A percentile compares a stretch with the other conserved stretches of the same genome.
Conservation (phyloP, 352 stramenopile genomes). For the Phytophthora hibernalis region DNA sequence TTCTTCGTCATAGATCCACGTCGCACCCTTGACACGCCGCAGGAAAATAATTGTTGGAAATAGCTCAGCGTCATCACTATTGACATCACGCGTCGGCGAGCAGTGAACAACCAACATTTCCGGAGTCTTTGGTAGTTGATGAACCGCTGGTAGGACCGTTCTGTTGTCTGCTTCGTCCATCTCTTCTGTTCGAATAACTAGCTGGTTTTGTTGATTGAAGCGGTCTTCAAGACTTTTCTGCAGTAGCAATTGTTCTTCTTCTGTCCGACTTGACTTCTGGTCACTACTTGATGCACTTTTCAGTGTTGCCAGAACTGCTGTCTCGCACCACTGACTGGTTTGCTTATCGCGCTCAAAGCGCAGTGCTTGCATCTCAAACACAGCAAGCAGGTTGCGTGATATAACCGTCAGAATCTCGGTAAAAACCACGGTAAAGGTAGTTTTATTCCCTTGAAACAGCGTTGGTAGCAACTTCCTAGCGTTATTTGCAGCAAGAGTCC, state of each 20-base stretch:
- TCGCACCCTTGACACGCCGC: constrained; percentile 49
- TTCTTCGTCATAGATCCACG: constrained; percentile 68
- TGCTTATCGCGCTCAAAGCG: constrained; percentile 23
- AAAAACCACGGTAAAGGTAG: constrained; percentile 52
- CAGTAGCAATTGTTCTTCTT: constrained; percentile 2
- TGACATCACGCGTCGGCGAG: constrained; percentile 37
- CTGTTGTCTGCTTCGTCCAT: background rate
- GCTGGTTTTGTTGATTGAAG: background rate
- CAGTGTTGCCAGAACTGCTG: constrained; percentile 11
- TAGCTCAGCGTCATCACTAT: constrained; percentile 28
- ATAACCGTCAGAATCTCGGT: constrained; percentile 43
- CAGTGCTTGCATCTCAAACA: constrained; percentile 47
- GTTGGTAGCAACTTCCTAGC: constrained; percentile 29
- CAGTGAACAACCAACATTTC: constrained; percentile 38
- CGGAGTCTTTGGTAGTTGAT: constrained; percentile 19
- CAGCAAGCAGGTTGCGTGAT: constrained; percentile 50
- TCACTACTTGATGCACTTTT: background rate
- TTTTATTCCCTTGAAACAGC: constrained; percentile 71
- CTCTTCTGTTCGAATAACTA: background rate
- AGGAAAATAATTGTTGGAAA: constrained; percentile 50
- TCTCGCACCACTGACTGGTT: constrained; percentile 13
- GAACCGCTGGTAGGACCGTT: background rate
- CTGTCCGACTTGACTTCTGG: background rate
- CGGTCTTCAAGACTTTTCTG: constrained; percentile 15
- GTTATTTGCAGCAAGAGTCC: constrained; percentile 33